Base-by-base conservation (phyloP, 352 stramenopile genomes). In the Phytophthora aleatoria region DNA sequence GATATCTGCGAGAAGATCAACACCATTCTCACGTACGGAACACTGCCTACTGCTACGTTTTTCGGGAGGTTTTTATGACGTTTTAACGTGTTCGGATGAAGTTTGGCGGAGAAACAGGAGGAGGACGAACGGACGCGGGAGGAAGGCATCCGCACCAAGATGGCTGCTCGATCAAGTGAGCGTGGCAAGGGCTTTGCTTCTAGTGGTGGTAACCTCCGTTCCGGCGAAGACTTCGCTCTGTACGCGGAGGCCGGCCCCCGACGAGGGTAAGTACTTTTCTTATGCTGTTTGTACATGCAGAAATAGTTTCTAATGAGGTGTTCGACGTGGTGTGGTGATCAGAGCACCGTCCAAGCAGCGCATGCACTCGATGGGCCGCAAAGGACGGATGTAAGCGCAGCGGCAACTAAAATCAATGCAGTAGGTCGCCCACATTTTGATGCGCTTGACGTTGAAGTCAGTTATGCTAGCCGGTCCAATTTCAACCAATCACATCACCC, bases 1-100 rank as follows among this genome's bases (percentile, higher is more conserved):
- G 73, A 72, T 12, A 90, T 91, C 31, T 79, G 80, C 67, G 51
- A 57, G 42, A 86, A 84, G 53, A 91, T 95, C 31, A 76, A 92
- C 60, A 64, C 66, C 26, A 90, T 95, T 64, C 71, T 92, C 31
- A 79, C 35, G 86, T 92, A 73, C 9, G 61, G 48, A 30, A 42
- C 6, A 6, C 26, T 27, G 15, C 13, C 5, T 5, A 15, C 12
- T 57, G 50, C n/a, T 26, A 12, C 16, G 8, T 11, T 31, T 20
- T 20, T 20, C 20, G 20, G 20, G 20, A 20, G 20, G 20, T 20
- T 20, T 12, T 52, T 13, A 31, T 49, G 15, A 3, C 5, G 7
- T 53, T 41, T 24, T 61, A 55, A 67, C 30, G 6, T 42, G n/a
- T 20, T 43, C 30, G n/a, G 15, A 39, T 10, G 16, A 28, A 92